Conservation (phyloP, 1,139 yeast genomes). For the Candida sp. region DNA sequence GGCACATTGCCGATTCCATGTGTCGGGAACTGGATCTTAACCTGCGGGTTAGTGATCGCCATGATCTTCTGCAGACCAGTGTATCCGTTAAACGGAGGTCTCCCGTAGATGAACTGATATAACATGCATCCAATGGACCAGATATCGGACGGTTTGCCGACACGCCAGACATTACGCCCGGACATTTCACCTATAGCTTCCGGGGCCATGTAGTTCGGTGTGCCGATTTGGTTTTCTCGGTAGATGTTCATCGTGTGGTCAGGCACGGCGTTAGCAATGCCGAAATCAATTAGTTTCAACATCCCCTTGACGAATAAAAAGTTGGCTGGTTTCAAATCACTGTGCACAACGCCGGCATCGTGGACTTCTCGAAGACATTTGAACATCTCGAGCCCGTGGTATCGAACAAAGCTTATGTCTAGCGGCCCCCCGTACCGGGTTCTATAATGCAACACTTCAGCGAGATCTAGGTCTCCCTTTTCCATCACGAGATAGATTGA, state of each 20-base stretch:
- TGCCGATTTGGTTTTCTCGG: slow-evolving; percentile 91
- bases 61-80: slow-evolving; percentile 79
- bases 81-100: slow-evolving; percentile 87
- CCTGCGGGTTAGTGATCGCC: slow-evolving; percentile 88
- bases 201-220: slow-evolving; percentile 99
- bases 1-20: slow-evolving; percentile 63
- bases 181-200: slow-evolving; percentile 79
- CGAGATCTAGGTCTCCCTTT: slow-evolving; percentile 92
- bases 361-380: slow-evolving; percentile 91
- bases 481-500: slow-evolving; percentile 86
- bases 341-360: slow-evolving; percentile 86
- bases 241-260: slow-evolving; percentile 92
- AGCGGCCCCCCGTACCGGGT: slow-evolving; percentile 48
- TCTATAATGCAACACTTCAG: slow-evolving; percentile 74
- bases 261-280: slow-evolving; percentile 94
- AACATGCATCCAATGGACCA: slow-evolving; percentile 99
- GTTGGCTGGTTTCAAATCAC: slow-evolving; percentile 96
- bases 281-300: slow-evolving; percentile 92
- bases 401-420: slow-evolving; percentile 81
- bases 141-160: slow-evolving; percentile 94
- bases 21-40: slow-evolving; percentile 72
- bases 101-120: slow-evolving; percentile 94
- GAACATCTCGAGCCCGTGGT: slow-evolving; percentile 79
- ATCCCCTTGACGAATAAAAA: slow-evolving; percentile 86
- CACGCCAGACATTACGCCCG: slow-evolving; percentile 68